phyloP scores from a whole-genome alignment of 805 yeast genomes.

The Novakomyces olei region DNA sequence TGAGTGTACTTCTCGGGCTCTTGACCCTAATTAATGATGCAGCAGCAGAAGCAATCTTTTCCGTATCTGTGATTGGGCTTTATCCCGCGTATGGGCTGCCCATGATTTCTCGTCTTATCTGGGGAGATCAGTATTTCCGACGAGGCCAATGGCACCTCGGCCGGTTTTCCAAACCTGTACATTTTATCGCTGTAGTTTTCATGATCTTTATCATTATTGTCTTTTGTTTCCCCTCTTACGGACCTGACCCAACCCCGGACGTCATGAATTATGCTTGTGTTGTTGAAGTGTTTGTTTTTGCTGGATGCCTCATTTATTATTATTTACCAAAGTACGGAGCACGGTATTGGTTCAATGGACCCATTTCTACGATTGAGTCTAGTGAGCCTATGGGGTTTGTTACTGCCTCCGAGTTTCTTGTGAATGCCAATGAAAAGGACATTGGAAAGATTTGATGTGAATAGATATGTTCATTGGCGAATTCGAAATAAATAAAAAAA shows the following conservation, averaged over 20 bases:
- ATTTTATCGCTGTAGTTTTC: slow-evolving; percentile 24
- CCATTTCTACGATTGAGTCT: slow-evolving; percentile 1
- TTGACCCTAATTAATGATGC: slow-evolving; percentile 41
- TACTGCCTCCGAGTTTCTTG: no score
- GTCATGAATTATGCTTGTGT: slow-evolving; percentile 3
- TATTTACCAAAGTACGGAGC: slow-evolving; percentile 3
- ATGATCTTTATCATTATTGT: slow-evolving; percentile 36
- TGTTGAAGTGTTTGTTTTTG: background rate
- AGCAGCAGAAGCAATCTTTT: slow-evolving; percentile 48
- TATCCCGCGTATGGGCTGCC: slow-evolving; percentile 49
- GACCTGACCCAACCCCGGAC: background rate
- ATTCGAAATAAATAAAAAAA: no score
- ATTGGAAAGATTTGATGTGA: no score
- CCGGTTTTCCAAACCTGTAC: slow-evolving; percentile 25
- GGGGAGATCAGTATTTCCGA: slow-evolving; percentile 24
- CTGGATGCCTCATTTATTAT: background rate
- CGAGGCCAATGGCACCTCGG: slow-evolving; percentile 55
- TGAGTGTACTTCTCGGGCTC: slow-evolving; percentile 34
- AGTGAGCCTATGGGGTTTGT: no score
- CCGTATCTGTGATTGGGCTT: slow-evolving; percentile 50
- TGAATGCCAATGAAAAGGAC: no score
- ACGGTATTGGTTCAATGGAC: slow-evolving; percentile 1
- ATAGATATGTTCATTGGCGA: no score
- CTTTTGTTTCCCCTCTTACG: slow-evolving; percentile 24
- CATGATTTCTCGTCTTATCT: slow-evolving; percentile 33